A percentile compares a stretch with the other conserved stretches of the same genome.
Conservation (phyloP, 2,329 filamentous ascomycete species). For the Aspergillus felis region DNA sequence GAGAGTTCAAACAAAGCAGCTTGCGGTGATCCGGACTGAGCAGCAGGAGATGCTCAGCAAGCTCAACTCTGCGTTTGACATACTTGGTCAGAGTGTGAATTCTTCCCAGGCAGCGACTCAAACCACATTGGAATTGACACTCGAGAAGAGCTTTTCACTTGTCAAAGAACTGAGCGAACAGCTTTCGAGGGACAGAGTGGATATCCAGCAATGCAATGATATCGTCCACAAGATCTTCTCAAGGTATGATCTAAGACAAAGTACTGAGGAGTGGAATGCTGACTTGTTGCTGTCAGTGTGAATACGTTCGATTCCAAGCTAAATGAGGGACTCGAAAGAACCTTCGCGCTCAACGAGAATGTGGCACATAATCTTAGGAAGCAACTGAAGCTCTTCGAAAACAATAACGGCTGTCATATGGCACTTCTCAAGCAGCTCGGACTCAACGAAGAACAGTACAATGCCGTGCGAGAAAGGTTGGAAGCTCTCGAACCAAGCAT, state of each 20-base stretch:
- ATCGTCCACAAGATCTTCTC: slow-evolving; percentile 13
- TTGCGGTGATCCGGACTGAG: slow-evolving; percentile 18
- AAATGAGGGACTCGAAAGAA: slow-evolving; percentile 11
- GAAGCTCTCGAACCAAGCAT: slow-evolving; percentile 16
- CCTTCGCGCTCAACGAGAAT: slow-evolving; percentile 12
- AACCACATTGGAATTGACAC: slow-evolving; percentile 8
- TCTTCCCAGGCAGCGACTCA: slow-evolving; percentile 12
- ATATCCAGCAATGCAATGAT: slow-evolving; percentile 16
- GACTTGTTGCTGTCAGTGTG: slow-evolving; percentile 16
- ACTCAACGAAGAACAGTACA: slow-evolving; percentile 14
- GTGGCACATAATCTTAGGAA: slow-evolving; percentile 14
- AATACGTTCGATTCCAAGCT: slow-evolving; percentile 14
- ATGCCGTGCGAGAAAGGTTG: slow-evolving; percentile 17
- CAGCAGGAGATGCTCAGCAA: slow-evolving; percentile 21
- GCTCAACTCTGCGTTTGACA: slow-evolving; percentile 15
- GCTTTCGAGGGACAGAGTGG: slow-evolving; percentile 9
- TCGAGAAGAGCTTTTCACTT: slow-evolving; percentile 14
- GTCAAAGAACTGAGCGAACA: slow-evolving; percentile 14
- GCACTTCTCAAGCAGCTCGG: slow-evolving; percentile 20
- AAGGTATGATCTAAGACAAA: slow-evolving; percentile 19
- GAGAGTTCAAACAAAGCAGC: slow-evolving; percentile 16
- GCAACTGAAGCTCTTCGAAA: slow-evolving; percentile 19
- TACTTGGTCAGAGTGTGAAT: slow-evolving; percentile 9
- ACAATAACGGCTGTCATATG: slow-evolving; percentile 14
- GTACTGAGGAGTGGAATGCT: not conserved